Evolutionary conservation across 129 eudicot genomes (phyloP).

Genomic region (Flaveria sonorensis): DNA sequence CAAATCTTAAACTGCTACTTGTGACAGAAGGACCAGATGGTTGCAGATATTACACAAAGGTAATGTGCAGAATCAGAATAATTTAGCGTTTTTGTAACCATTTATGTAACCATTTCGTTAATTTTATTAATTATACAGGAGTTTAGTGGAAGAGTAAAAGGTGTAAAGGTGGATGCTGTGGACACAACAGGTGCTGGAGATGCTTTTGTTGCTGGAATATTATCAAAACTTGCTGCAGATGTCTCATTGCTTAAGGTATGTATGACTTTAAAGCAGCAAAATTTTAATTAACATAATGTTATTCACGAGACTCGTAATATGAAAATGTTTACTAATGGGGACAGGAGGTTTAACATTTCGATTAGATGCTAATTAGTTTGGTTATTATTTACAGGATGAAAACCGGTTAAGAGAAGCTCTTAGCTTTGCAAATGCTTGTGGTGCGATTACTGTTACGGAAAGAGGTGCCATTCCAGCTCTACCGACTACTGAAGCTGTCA

Average conservation of each 20-base stretch:
- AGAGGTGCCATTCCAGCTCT: constrained; percentile 98
- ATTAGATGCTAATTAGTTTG: neutral
- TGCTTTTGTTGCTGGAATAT: constrained; percentile 98
- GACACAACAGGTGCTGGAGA: constrained; percentile 99
- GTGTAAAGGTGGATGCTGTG: constrained; percentile 78
- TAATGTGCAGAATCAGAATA: constrained; percentile 18
- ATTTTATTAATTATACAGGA: constrained; percentile 49
- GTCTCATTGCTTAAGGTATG: constrained; percentile 74
- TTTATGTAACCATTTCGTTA: constrained; percentile 1
- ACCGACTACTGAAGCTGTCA: constrained; percentile 75
- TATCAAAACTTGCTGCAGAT: constrained; percentile 81
- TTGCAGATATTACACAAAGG: constrained; percentile 97
- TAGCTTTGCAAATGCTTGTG: constrained; percentile 89
- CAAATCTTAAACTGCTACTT: constrained; percentile 78
- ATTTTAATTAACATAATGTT: neutral
- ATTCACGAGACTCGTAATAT: neutral
- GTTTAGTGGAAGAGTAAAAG: constrained; percentile 83
- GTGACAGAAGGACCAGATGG: constrained; percentile 99
- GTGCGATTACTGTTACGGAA: constrained; percentile 89
- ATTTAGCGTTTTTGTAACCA: constrained; percentile 6
- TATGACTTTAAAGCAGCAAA: constrained; percentile 14
- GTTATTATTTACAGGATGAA: constrained; percentile 55
- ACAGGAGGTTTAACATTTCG: neutral
- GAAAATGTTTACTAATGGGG: neutral
- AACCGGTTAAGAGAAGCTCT: constrained; percentile 69